Base-by-base conservation (phyloP, 148 eudicot species). In the Rheum nobile region DNA sequence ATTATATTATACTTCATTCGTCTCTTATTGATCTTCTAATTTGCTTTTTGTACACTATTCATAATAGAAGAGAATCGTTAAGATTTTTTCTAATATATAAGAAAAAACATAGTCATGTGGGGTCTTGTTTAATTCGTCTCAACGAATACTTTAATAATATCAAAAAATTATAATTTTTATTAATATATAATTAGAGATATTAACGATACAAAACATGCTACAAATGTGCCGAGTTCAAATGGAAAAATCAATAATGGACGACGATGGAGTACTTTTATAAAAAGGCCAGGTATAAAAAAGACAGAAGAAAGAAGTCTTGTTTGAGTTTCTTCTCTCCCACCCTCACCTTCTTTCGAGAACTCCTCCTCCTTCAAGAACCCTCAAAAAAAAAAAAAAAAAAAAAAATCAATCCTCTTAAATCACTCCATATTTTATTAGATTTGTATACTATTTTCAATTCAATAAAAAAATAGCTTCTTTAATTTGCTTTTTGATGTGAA, bases 231-330 rank as follows among this genome's bases (percentile, higher is more conserved):
- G n/a, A n/a, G n/a, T n/a, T n/a, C n/a, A n/a, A n/a, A n/a, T n/a
- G n/a, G n/a, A n/a, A n/a, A n/a, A n/a, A n/a, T n/a, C n/a, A n/a
- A n/a, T n/a, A n/a, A n/a, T n/a, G n/a, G n/a, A n/a, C n/a, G n/a
- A n/a, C n/a, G n/a, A n/a, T n/a, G n/a, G n/a, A n/a, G n/a, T n/a
- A 69, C 22, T 2, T 19, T 24, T 78, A 75, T 79, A 76, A 80
- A 72, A 67, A 71, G 50, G 67, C n/a, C n/a, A n/a, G 71, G 75
- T 80, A 80, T 47, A 65, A 32, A 65, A 65, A 65, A 32, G 17
- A 57, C 74, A 77, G 80, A 77, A 84, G 79, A 83, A 88, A 83
- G 86, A 80, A 84, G 80, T 82, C 84, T 80, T 75, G 69, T 41
- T 71, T 72, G 75, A 80, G 83, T 67, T 75, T 79, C 50, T 71